Base-by-base conservation (phyloP, 2,329 filamentous ascomycete genomes). In the Phialophora chinensis region DNA sequence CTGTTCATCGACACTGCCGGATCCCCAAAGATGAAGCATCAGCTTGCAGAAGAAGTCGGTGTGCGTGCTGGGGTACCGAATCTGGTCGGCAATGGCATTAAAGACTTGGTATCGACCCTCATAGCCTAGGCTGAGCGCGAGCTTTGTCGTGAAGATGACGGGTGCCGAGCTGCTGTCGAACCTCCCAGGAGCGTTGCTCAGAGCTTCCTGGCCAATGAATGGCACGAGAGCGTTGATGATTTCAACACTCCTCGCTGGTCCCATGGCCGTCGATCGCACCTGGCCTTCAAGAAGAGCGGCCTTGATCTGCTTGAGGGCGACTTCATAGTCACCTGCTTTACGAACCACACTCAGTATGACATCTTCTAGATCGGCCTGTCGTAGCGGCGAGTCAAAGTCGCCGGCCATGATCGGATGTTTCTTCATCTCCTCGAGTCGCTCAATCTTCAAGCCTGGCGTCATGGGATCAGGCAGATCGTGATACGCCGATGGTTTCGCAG, bases 1-100 rank as follows among this genome's bases (percentile, higher is more conserved):
- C 74, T 95, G 91, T 17, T 90, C 88, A 72, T 90, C 89, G 7
- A 61, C 60, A 65, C 81, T 76, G 79, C 85, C 74, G 85, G 82
- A 80, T 23, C 89, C 91, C 78, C 97, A 98, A 47, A 97, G 84
- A 72, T 96, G 88, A 56, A 98, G 84, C 52, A 98, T 83, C 14
- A 90, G 86, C 74, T 93, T 91, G 75, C 89, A 93, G 81, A 97
- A 99, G 81, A 95, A 99, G 75, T 93, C 90, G 12, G 95, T 99
- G 75, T 96, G 89, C 57, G 89, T 88, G 75, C 93, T 96, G 11
- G 93, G 92, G 77, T 90, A 96, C 67, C 95, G 91, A 57, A 99
- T 86, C 79, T 98, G 93, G 78, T 98, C 96, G 65, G 92, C 86
- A 75, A 99, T 92, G 71, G 91, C 91, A 72, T 86, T 88, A 65